These are phyloP conservation scores for Neospermospora avenae DNA, from an alignment of 2,329 filamentous ascomycete genomes.

Conservation along the genomic window DNA sequence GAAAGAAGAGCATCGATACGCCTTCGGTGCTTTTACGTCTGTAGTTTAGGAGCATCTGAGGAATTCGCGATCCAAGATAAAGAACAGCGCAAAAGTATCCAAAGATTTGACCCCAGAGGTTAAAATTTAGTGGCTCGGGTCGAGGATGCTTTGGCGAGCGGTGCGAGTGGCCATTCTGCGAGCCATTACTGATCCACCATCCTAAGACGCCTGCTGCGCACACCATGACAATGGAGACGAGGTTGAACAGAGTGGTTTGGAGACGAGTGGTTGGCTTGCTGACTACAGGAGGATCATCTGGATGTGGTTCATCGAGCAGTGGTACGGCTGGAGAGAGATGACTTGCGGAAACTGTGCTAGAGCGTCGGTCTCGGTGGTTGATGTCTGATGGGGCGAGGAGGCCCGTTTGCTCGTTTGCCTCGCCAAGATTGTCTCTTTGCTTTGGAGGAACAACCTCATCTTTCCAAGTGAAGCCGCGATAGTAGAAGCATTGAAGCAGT, in stretches of 20 bases:
- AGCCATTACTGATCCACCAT: constrained; percentile 68
- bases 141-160: constrained; percentile 35
- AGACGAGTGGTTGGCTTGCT: constrained; percentile 47
- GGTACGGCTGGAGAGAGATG: constrained; percentile 83
- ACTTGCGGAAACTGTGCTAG: constrained; percentile 56
- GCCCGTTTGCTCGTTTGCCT: constrained; percentile 51
- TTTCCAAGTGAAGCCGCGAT: constrained; percentile 73
- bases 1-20: constrained; percentile 89
- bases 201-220: constrained; percentile 78
- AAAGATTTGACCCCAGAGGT: constrained; percentile 79
- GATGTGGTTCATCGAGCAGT: constrained; percentile 54
- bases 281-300: constrained; percentile 41
- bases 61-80: constrained; percentile 85
- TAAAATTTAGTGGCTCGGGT: constrained; percentile 60
- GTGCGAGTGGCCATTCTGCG: constrained; percentile 32
- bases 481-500: constrained; percentile 90
- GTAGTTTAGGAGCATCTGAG: constrained; percentile 90
- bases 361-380: constrained; percentile 46
- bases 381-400: constrained; percentile 44
- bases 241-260: constrained; percentile 69
- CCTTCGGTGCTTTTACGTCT: constrained; percentile 90
- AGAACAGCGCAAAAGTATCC: constrained; percentile 88
- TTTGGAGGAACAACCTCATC: constrained; percentile 50
- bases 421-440: constrained; percentile 36
- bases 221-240: constrained; percentile 73